Percentiles rank a stretch among this genome's conserved stretches.
Conservation (phyloP, 495 filamentous ascomycete species). For the Beverwykella pulmonaria region DNA sequence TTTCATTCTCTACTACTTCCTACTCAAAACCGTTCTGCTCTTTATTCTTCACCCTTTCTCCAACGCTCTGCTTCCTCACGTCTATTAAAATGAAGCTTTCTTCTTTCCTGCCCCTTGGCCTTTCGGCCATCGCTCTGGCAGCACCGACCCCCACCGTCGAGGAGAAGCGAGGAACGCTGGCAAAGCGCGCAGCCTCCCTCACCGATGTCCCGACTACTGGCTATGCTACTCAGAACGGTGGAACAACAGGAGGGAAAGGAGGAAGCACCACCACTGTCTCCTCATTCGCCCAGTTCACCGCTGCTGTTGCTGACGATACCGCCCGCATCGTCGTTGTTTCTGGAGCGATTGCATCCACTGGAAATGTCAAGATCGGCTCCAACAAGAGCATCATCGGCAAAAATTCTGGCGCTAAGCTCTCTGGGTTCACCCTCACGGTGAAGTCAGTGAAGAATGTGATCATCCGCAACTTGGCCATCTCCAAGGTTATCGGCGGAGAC, state of each 20-base stretch:
- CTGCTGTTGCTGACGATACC: slow-evolving; percentile 30
- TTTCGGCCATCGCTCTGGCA: slow-evolving; percentile 35
- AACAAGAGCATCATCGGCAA: slow-evolving; percentile 40
- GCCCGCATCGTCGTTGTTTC: slow-evolving; percentile 29
- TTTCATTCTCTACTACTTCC: background rate
- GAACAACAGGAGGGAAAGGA: slow-evolving; percentile 62
- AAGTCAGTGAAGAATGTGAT: slow-evolving; percentile 61
- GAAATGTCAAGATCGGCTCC: slow-evolving; percentile 27
- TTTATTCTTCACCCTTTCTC: slow-evolving; percentile 10
- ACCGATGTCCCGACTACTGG: slow-evolving; percentile 45
- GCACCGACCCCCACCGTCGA: slow-evolving; percentile 22
- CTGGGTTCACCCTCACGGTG: slow-evolving; percentile 53
- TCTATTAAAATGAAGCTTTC: slow-evolving; percentile 38
- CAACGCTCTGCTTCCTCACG: background rate
- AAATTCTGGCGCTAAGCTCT: slow-evolving; percentile 41
- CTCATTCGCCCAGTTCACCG: slow-evolving; percentile 50
- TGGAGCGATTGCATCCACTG: slow-evolving; percentile 24
- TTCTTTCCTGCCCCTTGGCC: slow-evolving; percentile 24
- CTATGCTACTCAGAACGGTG: slow-evolving; percentile 53
- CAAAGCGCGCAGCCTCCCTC: slow-evolving; percentile 43
- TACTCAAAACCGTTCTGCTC: background rate
- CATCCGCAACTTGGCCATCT: slow-evolving; percentile 63
- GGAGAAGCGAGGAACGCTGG: slow-evolving; percentile 22
- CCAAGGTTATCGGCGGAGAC: slow-evolving; percentile 64
- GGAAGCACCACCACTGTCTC: slow-evolving; percentile 63